Conservation (phyloP, 331 rosid species). For the Phaseolus coccineus region DNA sequence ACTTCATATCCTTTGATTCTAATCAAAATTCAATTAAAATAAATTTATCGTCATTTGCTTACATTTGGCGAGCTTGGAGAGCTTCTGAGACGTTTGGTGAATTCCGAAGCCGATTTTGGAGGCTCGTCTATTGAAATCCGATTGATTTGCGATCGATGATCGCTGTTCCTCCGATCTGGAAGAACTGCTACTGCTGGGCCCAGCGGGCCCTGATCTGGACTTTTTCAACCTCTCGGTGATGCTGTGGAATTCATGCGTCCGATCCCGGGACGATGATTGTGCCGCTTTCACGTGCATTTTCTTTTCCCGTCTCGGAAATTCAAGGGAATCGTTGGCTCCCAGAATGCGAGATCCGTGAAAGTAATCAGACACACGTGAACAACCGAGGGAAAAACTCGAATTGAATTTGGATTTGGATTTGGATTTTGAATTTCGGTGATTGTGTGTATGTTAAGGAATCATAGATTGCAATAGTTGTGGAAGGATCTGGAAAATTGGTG, state of each 20-base stretch:
- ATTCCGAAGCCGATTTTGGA: slow-evolving; percentile 87
- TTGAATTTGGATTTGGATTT: slow-evolving; percentile 7
- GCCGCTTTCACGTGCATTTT: slow-evolving; percentile 46
- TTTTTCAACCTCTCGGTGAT: slow-evolving; percentile 78
- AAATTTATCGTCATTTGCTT: slow-evolving; percentile 39
- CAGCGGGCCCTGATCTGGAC: slow-evolving; percentile 62
- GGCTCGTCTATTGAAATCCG: slow-evolving; percentile 86
- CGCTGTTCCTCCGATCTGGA: slow-evolving; percentile 75
- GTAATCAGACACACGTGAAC: not conserved
- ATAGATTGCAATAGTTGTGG: not conserved
- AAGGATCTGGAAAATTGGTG: not conserved
- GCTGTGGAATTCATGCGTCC: slow-evolving; percentile 74
- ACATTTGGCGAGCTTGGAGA: slow-evolving; percentile 84
- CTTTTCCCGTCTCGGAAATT: slow-evolving; percentile 23
- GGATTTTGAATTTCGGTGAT: not conserved
- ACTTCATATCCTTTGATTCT: not conserved
- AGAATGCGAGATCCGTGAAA: slow-evolving; percentile 7
- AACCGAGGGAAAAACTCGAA: slow-evolving; percentile 54
- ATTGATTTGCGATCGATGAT: slow-evolving; percentile 67
- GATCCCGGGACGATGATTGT: slow-evolving; percentile 75
- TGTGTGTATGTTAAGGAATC: not conserved
- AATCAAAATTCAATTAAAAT: not conserved
- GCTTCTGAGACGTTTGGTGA: slow-evolving; percentile 92
- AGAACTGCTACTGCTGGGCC: slow-evolving; percentile 44
- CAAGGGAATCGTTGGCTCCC: slow-evolving; percentile 16